Conservation (phyloP, 2,329 filamentous ascomycete species). For the Fusarium sp. region DNA sequence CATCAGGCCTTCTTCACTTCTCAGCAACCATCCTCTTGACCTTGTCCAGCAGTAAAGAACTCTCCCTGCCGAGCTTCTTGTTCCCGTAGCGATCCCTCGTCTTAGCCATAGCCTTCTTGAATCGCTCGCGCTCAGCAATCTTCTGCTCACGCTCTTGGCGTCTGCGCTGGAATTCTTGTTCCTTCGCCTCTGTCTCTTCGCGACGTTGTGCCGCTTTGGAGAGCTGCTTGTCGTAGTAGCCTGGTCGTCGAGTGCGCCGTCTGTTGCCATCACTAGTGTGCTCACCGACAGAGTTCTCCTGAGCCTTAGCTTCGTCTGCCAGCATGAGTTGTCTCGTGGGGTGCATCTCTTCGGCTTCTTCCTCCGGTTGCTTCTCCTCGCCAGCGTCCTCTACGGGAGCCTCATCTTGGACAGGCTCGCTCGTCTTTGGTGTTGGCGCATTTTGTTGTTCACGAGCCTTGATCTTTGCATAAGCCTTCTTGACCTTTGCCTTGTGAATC, state of each 20-base stretch:
- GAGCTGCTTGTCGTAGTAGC: slow-evolving; percentile 74
- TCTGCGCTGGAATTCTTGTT: slow-evolving; percentile 56
- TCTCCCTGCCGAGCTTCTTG: slow-evolving; percentile 85
- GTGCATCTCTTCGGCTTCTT: slow-evolving; percentile 47
- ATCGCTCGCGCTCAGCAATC: slow-evolving; percentile 71
- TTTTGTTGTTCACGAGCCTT: slow-evolving; percentile 64
- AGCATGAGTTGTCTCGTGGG: slow-evolving; percentile 55
- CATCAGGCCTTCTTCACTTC: slow-evolving; percentile 17
- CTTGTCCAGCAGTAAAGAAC: slow-evolving; percentile 79
- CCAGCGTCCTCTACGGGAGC: slow-evolving; percentile 22
- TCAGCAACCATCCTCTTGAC: slow-evolving; percentile 76
- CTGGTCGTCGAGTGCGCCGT: slow-evolving; percentile 56
- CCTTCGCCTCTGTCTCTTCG: slow-evolving; percentile 55
- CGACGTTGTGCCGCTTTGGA: slow-evolving; percentile 57
- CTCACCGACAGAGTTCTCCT: slow-evolving; percentile 41
- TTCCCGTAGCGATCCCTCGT: slow-evolving; percentile 80
- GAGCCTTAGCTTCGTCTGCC: slow-evolving; percentile 52
- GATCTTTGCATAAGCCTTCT: slow-evolving; percentile 91
- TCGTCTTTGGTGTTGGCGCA: slow-evolving; percentile 33
- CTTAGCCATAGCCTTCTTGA: slow-evolving; percentile 76
- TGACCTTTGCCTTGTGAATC: slow-evolving; percentile 92
- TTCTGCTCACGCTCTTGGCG: slow-evolving; percentile 74
- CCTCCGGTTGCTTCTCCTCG: slow-evolving; percentile 23
- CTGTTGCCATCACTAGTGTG: slow-evolving; percentile 47
- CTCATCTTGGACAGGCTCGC: slow-evolving; percentile 23